Base-by-base conservation (phyloP, 352 stramenopile genomes). In the Elongisporangium undulatum region DNA sequence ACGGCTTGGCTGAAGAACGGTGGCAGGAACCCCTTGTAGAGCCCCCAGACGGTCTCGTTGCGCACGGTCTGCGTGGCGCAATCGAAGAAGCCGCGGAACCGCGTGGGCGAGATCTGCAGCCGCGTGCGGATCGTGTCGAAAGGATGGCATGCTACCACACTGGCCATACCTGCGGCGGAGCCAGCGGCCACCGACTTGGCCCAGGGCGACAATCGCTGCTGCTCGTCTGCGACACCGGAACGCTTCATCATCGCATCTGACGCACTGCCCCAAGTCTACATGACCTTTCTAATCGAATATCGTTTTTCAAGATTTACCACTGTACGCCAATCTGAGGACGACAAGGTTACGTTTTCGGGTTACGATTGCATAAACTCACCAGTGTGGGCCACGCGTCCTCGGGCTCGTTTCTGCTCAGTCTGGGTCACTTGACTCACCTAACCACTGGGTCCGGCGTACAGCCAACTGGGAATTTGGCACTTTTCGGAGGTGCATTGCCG, bases 71-170 rank as follows among this genome's bases (percentile, higher is more conserved):
- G 73, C 23, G 66, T 24, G 7, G 74, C 77, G 72, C 82, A 90
- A 62, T 87, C 62, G 58, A 83, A 69, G 60, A 89, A 82, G 41
- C 79, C 79, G 41, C 65, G 68, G 69, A 89, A 90, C 38, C 74
- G 75, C 49, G 65, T 51, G 58, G 79, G 76, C 48, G 77, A 86
- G 56, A 89, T 83, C 69, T 96, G 87, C 64, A 96, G 69, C 17
- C 85, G 82, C 65, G 87, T 96, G 63, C 87, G 82, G 48, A 96
- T 90, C 53, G 85, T 94, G 68, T 96, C 85, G 41, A 96, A 76
- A 48, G 87, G 87, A 61, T 96, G 87, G 53, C 87, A 96, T 21
- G 77, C 79, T 15, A 89, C 71, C 10, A 93, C 87, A 51, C 83
- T 90, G 10, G 84, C 83, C 85, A 96, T 93, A 62, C 85, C 87